Evolutionary conservation across 306 rosid species (phyloP), one percentile per base, ranked within the genome.

Genomic region (Dicorynia guianensis): DNA sequence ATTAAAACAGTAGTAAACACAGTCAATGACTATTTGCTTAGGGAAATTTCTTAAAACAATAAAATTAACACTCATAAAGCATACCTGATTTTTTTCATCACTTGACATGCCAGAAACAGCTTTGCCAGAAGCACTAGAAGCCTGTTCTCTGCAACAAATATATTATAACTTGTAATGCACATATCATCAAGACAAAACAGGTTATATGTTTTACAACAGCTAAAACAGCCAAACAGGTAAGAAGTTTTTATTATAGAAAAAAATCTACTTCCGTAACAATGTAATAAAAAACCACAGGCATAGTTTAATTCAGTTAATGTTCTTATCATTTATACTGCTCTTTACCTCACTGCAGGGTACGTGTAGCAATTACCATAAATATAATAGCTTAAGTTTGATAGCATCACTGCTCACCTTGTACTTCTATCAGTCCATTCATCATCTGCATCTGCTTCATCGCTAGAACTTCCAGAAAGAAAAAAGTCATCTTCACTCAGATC

Each of bases 381-480:
- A 34, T 42, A 73, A 61, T 12, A 8, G 60, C 46, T 25, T 6
- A 35, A 78, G 59, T 20, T 59, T 18, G 54, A 49, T 69, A 71
- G 42, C 47, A 75, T 78, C 75, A 52, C 55, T 17, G 6, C 68
- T 68, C 25, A 78, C 99, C 96, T 92, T 30, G 98, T 72, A 81
- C 99, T 95, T 82, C 89, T 95, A 78, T 92, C 99, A 1, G 99
- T 95, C 96, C 96, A 95, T 84, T 95, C 99, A 86, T 95, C 99
- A 62, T 95, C 99, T 12, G 97, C 98, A 81, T 94, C 93, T 49
- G 95, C 97, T 82, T 95, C 99, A 66, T 92, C 97, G 71, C 97
- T 90, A 69, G 97, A 92, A 81, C 97, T 95, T 68, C 97, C 97
- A 81, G 72, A 71, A 56, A 84, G 79, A 69, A 95, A 95, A 85